phyloP scores from a whole-genome alignment of 106 monocot species.

The Platanthera zijinensis region DNA sequence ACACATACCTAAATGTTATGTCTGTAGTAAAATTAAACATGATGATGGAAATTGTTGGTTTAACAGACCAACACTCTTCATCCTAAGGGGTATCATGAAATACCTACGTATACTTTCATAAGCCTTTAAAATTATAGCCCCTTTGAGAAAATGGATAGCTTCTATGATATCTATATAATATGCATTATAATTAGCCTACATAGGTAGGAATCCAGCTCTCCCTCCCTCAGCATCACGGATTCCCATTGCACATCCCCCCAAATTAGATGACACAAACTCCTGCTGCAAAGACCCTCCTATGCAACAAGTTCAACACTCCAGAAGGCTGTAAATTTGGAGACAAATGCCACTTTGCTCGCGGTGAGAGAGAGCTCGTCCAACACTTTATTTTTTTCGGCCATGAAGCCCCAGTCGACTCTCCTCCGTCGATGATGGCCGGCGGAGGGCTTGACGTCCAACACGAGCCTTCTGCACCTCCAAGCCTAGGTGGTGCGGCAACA shows the following conservation, averaged over 20 bases:
- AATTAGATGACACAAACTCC: constrained; percentile 10
- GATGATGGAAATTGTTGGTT: too few species aligned
- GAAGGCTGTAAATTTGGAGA: constrained; percentile 49
- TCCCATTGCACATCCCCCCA: background rate
- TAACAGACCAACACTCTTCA: too few species aligned
- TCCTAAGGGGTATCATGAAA: too few species aligned
- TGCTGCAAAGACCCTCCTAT: constrained; percentile 24
- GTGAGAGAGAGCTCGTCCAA: constrained; percentile 34
- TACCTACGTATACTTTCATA: too few species aligned
- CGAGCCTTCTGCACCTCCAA: constrained; percentile 3
- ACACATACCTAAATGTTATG: too few species aligned
- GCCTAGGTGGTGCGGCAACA: constrained; percentile 8
- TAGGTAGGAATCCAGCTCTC: constrained; percentile 15
- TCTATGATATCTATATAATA: too few species aligned
- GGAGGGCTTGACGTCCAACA: constrained; percentile 17
- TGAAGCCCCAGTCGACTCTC: constrained; percentile 8
- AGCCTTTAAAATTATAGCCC: too few species aligned
- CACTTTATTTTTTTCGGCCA: constrained; percentile 18
- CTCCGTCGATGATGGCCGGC: background rate
- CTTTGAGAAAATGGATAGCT: too few species aligned
- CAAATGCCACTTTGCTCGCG: constrained; percentile 45
- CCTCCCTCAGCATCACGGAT: constrained; percentile 17
- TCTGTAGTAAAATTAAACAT: too few species aligned
- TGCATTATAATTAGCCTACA: too few species aligned
- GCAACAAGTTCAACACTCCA: constrained; percentile 33